Conservation (phyloP, 345 rosid species). For the Hirschfeldia incana region DNA sequence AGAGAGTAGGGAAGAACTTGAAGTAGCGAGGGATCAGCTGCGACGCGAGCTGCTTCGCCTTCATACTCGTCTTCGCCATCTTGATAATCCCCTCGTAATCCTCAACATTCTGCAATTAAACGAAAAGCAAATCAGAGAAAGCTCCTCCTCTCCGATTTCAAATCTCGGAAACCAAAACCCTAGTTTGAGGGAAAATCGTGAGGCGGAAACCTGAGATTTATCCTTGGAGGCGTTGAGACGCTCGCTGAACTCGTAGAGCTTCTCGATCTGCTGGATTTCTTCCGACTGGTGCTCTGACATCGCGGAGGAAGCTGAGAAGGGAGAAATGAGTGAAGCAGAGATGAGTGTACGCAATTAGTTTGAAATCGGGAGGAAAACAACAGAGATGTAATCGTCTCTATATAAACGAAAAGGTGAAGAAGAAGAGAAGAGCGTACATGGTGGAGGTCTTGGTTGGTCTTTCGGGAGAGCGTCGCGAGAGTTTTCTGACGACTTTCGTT, state of each 20-base stretch:
- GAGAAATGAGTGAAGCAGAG: conserved; percentile 21
- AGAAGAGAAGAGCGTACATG: conserved; percentile 17
- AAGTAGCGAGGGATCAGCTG: conserved; percentile 98
- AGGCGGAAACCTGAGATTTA: conserved; percentile 71
- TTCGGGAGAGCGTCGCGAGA: conserved; percentile 1
- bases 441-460: neutral
- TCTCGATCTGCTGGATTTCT: conserved; percentile 79
- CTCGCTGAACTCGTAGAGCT: conserved; percentile 96
- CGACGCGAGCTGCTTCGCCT: conserved; percentile 93
- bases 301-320: conserved; percentile 47
- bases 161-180: neutral
- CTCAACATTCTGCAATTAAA: conserved; percentile 57
- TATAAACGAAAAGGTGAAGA: conserved; percentile 10
- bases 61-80: conserved; percentile 69
- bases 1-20: conserved; percentile 88
- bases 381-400: conserved; percentile 10
- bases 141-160: neutral
- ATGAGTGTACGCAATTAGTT: conserved; percentile 12
- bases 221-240: conserved; percentile 92
- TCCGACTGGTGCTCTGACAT: conserved; percentile 65
- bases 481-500: conserved; percentile 13
- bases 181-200: neutral
- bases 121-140: neutral
- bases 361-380: neutral
- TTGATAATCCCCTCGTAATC: conserved; percentile 90